Percentiles rank a stretch among this genome's conserved stretches.
These are phyloP conservation scores for Nakazawaea siamensis DNA, from an alignment of 805 yeast genomes.

Conservation along the genomic window DNA sequence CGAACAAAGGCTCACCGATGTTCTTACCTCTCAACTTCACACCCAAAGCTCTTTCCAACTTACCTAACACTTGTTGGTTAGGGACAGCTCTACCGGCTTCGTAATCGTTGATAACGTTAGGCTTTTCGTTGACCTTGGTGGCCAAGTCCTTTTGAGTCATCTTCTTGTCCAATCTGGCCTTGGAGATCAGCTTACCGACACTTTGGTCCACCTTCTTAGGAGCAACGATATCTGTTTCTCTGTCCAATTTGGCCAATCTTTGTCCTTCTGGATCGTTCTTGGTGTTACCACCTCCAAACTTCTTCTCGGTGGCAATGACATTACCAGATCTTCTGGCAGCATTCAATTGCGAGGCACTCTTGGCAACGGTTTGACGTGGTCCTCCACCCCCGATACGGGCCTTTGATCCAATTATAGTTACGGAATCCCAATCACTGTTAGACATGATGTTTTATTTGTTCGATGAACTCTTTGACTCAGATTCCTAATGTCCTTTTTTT, in stretches of 20 bases:
- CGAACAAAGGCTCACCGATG: conserved; percentile 81
- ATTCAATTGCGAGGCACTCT: conserved; percentile 68
- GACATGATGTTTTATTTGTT: conserved; percentile 9
- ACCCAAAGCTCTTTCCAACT: conserved; percentile 90
- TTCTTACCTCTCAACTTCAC: conserved; percentile 93
- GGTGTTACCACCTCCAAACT: conserved; percentile 63
- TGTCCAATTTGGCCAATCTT: conserved; percentile 86
- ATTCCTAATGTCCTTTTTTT: no score
- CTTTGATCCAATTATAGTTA: conserved; percentile 80
- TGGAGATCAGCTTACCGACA: conserved; percentile 83
- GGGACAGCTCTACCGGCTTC: conserved; percentile 97
- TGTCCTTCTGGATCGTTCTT: conserved; percentile 84
- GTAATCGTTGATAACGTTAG: conserved; percentile 89
- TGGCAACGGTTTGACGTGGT: conserved; percentile 80
- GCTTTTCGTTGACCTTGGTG: conserved; percentile 91
- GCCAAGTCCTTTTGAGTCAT: conserved; percentile 95
- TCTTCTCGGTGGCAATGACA: conserved; percentile 88
- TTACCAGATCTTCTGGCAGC: conserved; percentile 92
- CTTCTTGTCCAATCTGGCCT: conserved; percentile 82
- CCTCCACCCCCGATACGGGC: conserved; percentile 75
- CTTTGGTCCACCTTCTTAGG: conserved; percentile 78
- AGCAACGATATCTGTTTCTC: conserved; percentile 87
- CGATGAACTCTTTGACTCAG: no score
- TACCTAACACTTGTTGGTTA: conserved; percentile 87
- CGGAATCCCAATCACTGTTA: conserved; percentile 80